Conservation (phyloP, 768 basidiomycete species). For the Mycena olivaceomarginata region DNA sequence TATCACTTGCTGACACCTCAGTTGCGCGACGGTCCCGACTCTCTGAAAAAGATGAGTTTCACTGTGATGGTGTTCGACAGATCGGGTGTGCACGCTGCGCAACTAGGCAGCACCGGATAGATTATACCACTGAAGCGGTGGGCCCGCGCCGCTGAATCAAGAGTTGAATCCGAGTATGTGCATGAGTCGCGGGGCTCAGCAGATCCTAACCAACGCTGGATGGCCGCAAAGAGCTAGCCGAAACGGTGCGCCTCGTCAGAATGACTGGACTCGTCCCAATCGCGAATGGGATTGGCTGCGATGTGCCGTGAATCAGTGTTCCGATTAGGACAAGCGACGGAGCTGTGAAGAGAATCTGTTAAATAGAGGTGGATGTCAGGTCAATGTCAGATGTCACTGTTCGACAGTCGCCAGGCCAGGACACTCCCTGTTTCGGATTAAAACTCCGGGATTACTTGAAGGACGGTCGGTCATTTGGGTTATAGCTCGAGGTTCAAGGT, state of each 20-base stretch:
- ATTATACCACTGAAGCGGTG: conserved; percentile 11
- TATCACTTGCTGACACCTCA: background rate
- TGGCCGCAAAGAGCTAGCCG: background rate
- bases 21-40: background rate
- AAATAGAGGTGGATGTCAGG: conserved; percentile 24
- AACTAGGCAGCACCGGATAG: conserved; percentile 14
- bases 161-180: background rate
- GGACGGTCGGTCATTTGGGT: background rate
- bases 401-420: conserved; percentile 10
- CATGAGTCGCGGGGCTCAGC: background rate
- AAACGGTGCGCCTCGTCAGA: background rate
- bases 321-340: background rate
- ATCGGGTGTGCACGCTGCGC: background rate
- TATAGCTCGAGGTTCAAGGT: background rate
- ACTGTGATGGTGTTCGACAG: conserved; percentile 17
- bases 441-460: background rate
- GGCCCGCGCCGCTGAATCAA: background rate
- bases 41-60: conserved; percentile 18
- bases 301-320: background rate
- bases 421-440: background rate
- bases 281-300: background rate
- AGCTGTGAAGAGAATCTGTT: conserved; percentile 21
- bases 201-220: background rate
- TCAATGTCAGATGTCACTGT: conserved; percentile 23
- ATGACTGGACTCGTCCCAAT: background rate